Evolutionary conservation across 2,329 filamentous ascomycete species (phyloP), one percentile per base, ranked within the genome.

Genomic region (Chaetomium olivaceum): DNA sequence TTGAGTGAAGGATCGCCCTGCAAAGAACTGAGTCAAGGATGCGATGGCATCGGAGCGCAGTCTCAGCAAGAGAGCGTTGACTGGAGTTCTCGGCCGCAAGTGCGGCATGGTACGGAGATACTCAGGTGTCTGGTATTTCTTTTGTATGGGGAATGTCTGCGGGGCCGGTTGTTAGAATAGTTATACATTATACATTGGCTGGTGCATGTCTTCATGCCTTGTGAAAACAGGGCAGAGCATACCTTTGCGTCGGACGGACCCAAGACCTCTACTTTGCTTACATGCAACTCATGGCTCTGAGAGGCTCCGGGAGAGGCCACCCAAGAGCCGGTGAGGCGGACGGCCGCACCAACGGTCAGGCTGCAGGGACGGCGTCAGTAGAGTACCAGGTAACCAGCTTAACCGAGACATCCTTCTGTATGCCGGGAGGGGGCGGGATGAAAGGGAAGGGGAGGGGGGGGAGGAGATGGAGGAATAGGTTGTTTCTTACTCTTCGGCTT

Each of bases 61-160:
- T 56, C 92, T 89, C 57, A 97, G 82, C 66, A 97, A 80, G 51
- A 92, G 83, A 29, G 92, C 86, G 77, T 96, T 93, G 75, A 92
- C 85, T 0, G 92, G 91, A 21, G 92, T 88, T 72, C 94, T 90
- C 69, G 91, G 80, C 65, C 95, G 90, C 66, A 99, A 83, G 79
- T 99, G 95, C 58, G 94, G 92, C 61, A 97, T 85, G 14, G 90
- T 91, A 65, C 95, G 90, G 68, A 99, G 86, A 76, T 90, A 98
- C 75, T 98, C 94, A 59, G 90, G 83, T 5, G 89, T 92, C 72
- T 97, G 93, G 72, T 95, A 97, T 79, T 98, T 98, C 79, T 97
- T 97, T 79, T 99, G 95, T 27, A 99, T 87, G 3, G 95, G 95
- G 75, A 92, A 96, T 68, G 89, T 91, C 91, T 98, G 60, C 46